Percentiles rank a stretch among this genome's conserved stretches.
These are phyloP conservation scores for Yarrowia osloensis DNA, from an alignment of 805 yeast genomes.

Conservation along the genomic window DNA sequence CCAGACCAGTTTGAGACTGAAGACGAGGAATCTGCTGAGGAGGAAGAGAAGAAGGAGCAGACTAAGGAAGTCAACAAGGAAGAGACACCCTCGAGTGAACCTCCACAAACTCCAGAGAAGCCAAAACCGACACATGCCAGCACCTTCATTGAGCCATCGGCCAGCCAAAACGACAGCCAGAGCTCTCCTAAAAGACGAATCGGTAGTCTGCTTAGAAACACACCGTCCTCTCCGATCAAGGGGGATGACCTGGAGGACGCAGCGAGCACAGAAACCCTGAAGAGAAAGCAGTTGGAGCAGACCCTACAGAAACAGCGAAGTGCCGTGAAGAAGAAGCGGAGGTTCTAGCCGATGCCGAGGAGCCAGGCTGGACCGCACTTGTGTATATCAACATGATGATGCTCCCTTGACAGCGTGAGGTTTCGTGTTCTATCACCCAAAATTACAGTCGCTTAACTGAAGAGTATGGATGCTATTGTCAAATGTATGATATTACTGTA, in stretches of 20 bases:
- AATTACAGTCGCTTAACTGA: too few species aligned
- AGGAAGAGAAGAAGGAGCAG: not conserved
- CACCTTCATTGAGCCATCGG: not conserved
- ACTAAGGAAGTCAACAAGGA: not conserved
- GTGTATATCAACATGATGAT: not conserved
- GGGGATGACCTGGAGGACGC: not conserved
- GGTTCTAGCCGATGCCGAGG: not conserved
- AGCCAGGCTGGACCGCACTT: too few species aligned
- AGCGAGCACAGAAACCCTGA: not conserved
- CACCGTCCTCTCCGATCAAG: not conserved
- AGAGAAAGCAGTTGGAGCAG: constrained; percentile 13
- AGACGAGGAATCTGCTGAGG: not conserved
- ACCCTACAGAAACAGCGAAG: not conserved
- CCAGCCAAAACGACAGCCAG: not conserved
- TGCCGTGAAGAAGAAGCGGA: constrained; percentile 1
- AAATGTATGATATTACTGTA: not conserved
- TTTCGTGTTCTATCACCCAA: too few species aligned
- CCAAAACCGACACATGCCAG: not conserved
- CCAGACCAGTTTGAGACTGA: constrained; percentile 6
- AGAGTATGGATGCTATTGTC: too few species aligned
- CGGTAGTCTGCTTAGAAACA: not conserved
- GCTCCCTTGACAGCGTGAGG: too few species aligned
- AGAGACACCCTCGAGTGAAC: not conserved
- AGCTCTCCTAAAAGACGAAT: constrained; percentile 17
- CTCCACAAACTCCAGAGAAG: not conserved